These are phyloP conservation scores for Tolypocladium album DNA, from an alignment of 2,329 filamentous ascomycete species.

Conservation along the genomic window DNA sequence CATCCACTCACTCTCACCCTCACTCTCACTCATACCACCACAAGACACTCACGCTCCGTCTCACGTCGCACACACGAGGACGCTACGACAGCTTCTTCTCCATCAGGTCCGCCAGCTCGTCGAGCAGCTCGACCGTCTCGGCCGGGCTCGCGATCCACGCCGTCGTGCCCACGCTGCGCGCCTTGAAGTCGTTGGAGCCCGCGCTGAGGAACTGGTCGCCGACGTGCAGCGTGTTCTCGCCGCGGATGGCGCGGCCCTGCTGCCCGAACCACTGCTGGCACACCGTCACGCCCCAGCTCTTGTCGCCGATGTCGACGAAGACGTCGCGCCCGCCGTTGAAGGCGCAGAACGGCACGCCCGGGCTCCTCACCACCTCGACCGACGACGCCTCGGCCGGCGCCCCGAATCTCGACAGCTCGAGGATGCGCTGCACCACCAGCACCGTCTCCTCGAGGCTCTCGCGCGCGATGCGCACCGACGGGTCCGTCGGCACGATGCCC, in stretches of 20 bases:
- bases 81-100: not conserved
- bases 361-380: too few species aligned
- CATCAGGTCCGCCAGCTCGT: conserved; percentile 58
- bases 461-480: conserved; percentile 59
- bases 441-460: conserved; percentile 95
- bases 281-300: conserved; percentile 87
- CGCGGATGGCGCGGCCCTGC: conserved; percentile 42
- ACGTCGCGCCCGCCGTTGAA: conserved; percentile 98
- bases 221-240: conserved; percentile 78
- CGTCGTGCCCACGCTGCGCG: conserved; percentile 81
- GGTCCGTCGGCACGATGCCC: conserved; percentile 56
- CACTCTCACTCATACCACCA: not conserved
- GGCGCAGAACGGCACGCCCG: conserved; percentile 88
- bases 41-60: not conserved
- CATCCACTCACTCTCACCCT: not conserved
- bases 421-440: conserved; percentile 81
- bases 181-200: conserved; percentile 95
- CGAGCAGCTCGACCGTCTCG: conserved; percentile 82
- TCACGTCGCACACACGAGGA: not conserved
- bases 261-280: conserved; percentile 84
- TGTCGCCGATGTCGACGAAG: conserved; percentile 97
- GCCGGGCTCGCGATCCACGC: conserved; percentile 92
- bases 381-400: not conserved
- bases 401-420: conserved; percentile 62
- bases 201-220: conserved; percentile 95